Conservation (phyloP, 768 basidiomycete species). For the Suillus clintonianus region DNA sequence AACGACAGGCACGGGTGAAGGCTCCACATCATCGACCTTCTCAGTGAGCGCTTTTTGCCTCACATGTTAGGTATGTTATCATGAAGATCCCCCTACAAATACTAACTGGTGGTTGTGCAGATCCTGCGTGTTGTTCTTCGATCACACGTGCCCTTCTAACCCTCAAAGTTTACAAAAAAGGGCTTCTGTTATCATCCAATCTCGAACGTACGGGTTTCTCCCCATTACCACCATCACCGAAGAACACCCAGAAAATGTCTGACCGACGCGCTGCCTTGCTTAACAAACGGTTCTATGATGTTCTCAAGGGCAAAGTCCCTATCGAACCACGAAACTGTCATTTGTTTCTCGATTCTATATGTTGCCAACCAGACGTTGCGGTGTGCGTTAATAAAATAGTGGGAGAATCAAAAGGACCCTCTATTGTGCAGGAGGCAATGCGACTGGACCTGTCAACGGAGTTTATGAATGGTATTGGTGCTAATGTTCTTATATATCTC, state of each 20-base stretch:
- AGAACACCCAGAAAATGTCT: neutral
- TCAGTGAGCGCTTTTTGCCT: neutral
- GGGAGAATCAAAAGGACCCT: constrained; percentile 33
- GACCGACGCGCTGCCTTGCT: constrained; percentile 12
- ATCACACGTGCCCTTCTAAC: neutral
- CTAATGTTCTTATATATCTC: constrained; percentile 38
- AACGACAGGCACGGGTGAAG: no score
- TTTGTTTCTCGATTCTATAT: constrained; percentile 47
- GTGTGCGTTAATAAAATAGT: constrained; percentile 37
- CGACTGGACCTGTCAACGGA: constrained; percentile 30
- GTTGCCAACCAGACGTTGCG: constrained; percentile 33
- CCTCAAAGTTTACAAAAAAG: neutral
- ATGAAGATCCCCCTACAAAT: neutral
- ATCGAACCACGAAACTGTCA: constrained; percentile 21
- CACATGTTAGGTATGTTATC: neutral
- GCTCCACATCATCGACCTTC: no score
- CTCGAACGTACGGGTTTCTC: neutral
- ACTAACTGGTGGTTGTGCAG: neutral
- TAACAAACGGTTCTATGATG: constrained; percentile 27
- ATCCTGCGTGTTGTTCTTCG: neutral
- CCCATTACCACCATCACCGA: neutral
- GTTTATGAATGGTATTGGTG: constrained; percentile 42
- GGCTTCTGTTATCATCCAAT: neutral
- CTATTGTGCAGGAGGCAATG: constrained; percentile 38
- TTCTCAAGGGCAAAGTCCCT: constrained; percentile 22